phyloP scores from a whole-genome alignment of 306 rosid genomes.

The Quercus cerris region DNA sequence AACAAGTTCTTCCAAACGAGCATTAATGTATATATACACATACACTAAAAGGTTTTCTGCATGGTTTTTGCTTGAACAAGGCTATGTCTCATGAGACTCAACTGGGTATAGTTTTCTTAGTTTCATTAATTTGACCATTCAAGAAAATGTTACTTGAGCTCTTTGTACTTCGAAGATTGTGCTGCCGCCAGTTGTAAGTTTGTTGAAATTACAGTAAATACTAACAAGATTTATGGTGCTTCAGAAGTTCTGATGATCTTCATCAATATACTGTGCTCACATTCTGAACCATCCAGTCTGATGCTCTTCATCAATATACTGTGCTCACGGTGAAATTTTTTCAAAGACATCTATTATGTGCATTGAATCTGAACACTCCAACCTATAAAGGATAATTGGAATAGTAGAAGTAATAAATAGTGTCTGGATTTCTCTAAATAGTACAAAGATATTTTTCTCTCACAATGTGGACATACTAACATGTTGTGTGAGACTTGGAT shows the following conservation, averaged over 20 bases:
- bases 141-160: constrained; percentile 30
- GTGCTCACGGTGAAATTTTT: constrained; percentile 2
- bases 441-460: no score
- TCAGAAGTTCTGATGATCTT: constrained; percentile 30
- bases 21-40: background rate
- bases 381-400: no score
- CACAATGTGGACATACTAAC: no score
- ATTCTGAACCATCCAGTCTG: background rate
- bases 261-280: constrained; percentile 12
- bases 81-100: constrained; percentile 16
- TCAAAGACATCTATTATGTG: background rate
- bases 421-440: no score
- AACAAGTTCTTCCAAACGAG: no score
- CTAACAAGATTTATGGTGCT: constrained; percentile 3
- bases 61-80: constrained; percentile 23
- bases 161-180: constrained; percentile 32
- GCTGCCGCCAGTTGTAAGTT: constrained; percentile 17
- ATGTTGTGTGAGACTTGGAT: no score
- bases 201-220: constrained; percentile 4
- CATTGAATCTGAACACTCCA: no score
- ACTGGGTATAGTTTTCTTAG: constrained; percentile 15
- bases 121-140: constrained; percentile 26
- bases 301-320: constrained; percentile 18
- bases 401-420: no score
- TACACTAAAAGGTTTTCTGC: background rate